Evolutionary conservation across 78 protist species (phyloP), one percentile per base, ranked within the genome.

Genomic region (Mastigamoeba balamuthi): DNA sequence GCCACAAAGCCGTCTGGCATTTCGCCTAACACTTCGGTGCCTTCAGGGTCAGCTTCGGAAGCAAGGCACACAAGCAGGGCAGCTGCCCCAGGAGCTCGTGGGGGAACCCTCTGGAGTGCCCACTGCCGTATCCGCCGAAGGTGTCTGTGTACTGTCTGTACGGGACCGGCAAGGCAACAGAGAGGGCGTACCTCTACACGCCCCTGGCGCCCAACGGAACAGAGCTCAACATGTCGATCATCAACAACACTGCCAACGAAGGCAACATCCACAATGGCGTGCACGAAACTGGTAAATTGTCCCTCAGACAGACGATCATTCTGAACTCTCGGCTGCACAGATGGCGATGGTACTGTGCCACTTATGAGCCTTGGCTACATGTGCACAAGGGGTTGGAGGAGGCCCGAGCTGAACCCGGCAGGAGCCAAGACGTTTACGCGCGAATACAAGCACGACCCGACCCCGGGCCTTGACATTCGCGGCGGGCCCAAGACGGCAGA

Each of bases 341-440:
- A 53, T 36, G 83, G 83, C 28, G 83, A 78, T 4, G 78, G 76
- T 17, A 78, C 83, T 2, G 76, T 78, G 35, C 69, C 76, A 0
- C 52, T 78, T 33, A 27, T 70, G 36, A 42, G 76, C n/a, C 68
- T 78, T 2, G 83, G 78, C 8, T 72, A 42, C 78, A 66, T 65
- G 80, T 66, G 80, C 30, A 0, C 3, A 5, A 0, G 6, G 41
- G 38, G 28, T 27, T 76, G 80, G 80, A 29, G 2, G 29, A 63
- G 4, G 35, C 1, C 0, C 8, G 8, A 8, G 48, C 27, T 1
- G 33, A 72, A 72, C 41, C 76, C 76, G 48, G 1, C 28, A 23
- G 66, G 37, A 30, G 38, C 3, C 10, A 36, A 0, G 33, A 5
- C 44, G 28, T 5, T 53, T 4, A 3, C 4, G 17, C n/a, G 38